Percentiles rank a stretch among this genome's conserved stretches.
Evolutionary conservation across 495 filamentous ascomycete genomes (phyloP).

Genomic region (Chlorociboria aeruginascens): DNA sequence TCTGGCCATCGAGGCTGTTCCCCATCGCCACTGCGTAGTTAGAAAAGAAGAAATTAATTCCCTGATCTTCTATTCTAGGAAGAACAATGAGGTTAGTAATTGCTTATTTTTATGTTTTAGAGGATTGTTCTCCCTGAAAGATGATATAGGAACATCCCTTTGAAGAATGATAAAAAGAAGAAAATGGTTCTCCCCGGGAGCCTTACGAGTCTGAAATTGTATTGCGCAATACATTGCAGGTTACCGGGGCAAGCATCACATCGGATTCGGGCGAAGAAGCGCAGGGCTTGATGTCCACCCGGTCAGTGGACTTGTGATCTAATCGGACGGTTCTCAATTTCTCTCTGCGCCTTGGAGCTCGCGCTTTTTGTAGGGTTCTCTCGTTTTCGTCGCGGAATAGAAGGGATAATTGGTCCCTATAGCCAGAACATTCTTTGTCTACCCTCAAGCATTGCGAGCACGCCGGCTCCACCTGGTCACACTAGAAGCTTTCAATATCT

Average conservation of each 20-base stretch:
- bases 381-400: conserved; percentile 65
- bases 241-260: no score
- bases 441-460: conserved; percentile 57
- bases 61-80: conserved; percentile 3
- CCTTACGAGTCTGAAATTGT: no score
- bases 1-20: neutral
- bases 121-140: no score
- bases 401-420: conserved; percentile 54
- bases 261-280: no score
- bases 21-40: conserved; percentile 2
- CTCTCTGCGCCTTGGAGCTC: neutral
- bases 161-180: no score
- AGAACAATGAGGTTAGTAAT: neutral
- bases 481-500: conserved; percentile 28
- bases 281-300: neutral
- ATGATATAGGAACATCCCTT: no score
- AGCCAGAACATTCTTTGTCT: conserved; percentile 53
- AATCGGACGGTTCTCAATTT: no score
- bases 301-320: no score
- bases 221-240: no score
- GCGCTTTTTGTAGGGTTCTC: conserved; percentile 50
- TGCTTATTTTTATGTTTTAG: no score
- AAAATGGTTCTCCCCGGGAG: no score
- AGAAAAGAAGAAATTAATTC: conserved; percentile 14
- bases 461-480: conserved; percentile 50